Evolutionary conservation across 768 basidiomycete species (phyloP).

Genomic region (Rossbeevera mucosa): DNA sequence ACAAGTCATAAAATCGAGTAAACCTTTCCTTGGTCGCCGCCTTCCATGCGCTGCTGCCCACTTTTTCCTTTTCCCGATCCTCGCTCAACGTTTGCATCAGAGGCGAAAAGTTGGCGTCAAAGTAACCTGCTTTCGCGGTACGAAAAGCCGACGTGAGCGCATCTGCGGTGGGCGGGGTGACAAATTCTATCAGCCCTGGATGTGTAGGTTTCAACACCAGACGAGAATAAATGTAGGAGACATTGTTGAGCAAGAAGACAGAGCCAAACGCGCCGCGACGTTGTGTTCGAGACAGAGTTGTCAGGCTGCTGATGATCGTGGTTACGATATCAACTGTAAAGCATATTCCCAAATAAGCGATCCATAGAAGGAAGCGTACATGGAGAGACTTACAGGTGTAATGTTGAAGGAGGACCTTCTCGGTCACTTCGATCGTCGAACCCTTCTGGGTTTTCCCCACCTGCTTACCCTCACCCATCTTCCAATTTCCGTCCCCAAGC

Average conservation of each 20-base stretch:
- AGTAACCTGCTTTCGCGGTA: constrained; percentile 79
- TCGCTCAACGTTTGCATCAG: constrained; percentile 59
- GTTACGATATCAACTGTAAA: constrained; percentile 70
- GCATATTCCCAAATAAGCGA: neutral
- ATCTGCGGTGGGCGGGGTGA: constrained; percentile 61
- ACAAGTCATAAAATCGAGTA: constrained; percentile 72
- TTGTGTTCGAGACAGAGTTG: constrained; percentile 54
- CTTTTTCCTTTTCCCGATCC: constrained; percentile 44
- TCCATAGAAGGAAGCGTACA: neutral
- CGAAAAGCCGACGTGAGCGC: constrained; percentile 65
- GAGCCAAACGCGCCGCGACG: constrained; percentile 64
- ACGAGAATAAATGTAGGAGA: constrained; percentile 61
- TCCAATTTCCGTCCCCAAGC: constrained; percentile 87
- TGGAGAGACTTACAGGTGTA: constrained; percentile 56
- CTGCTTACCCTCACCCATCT: constrained; percentile 79
- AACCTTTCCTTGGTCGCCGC: constrained; percentile 76
- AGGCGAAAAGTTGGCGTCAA: constrained; percentile 77
- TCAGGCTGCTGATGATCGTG: constrained; percentile 57
- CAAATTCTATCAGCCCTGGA: constrained; percentile 41
- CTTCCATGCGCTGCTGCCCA: constrained; percentile 41
- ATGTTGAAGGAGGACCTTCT: constrained; percentile 64
- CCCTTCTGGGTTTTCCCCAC: constrained; percentile 46
- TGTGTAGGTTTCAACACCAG: constrained; percentile 51
- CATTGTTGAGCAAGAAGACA: constrained; percentile 77
- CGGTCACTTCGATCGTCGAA: constrained; percentile 46